A percentile compares a stretch with the other conserved stretches of the same genome.
Evolutionary conservation across 805 yeast genomes (phyloP).

Genomic region (Metschnikowia cubensis): DNA sequence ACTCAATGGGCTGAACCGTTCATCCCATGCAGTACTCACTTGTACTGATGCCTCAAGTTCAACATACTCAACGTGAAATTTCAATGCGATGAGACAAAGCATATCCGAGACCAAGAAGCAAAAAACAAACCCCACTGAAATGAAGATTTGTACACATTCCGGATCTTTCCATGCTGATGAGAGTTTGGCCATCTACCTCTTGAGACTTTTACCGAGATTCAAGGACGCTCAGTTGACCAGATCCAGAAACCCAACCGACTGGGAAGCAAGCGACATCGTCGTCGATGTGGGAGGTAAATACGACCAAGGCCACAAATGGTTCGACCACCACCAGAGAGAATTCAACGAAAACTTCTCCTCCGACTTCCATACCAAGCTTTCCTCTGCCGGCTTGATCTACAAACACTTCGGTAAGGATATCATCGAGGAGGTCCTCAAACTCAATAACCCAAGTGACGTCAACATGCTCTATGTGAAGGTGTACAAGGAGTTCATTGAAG

Average conservation of each 20-base stretch:
- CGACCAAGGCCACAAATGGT: constrained; percentile 69
- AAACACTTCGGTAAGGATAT: constrained; percentile 79
- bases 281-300: constrained; percentile 94
- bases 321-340: constrained; percentile 96
- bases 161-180: constrained; percentile 98
- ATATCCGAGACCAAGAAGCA: constrained; percentile 23
- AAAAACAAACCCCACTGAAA: constrained; percentile 14
- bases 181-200: constrained; percentile 85
- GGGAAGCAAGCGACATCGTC: constrained; percentile 87
- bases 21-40: too few species aligned
- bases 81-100: constrained; percentile 4
- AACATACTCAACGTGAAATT: constrained; percentile 1
- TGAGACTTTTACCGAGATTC: constrained; percentile 67
- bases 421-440: constrained; percentile 49
- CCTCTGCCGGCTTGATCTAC: constrained; percentile 91
- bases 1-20: too few species aligned
- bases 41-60: too few species aligned
- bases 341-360: constrained; percentile 70
- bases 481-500: constrained; percentile 84
- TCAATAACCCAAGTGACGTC: constrained; percentile 36
- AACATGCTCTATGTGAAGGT: constrained; percentile 68
- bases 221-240: constrained; percentile 66
- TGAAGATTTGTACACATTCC: constrained; percentile 82
- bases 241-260: constrained; percentile 75
- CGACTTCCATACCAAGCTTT: constrained; percentile 68